Base-by-base conservation (phyloP, 2,329 filamentous ascomycete species). In the Fusarium setosum region DNA sequence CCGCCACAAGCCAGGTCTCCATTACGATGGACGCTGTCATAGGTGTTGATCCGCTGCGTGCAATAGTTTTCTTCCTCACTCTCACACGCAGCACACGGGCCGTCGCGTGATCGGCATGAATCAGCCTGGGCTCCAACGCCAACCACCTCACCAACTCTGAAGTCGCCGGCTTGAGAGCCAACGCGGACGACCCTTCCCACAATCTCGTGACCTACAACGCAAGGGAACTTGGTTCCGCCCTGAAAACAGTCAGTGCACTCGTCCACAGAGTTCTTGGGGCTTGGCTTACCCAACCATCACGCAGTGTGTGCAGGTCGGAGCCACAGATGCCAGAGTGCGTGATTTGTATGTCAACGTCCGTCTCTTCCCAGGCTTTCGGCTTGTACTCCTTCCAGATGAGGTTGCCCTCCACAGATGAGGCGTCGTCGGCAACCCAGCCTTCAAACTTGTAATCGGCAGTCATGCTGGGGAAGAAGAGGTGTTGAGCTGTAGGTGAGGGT, bases 311-410 rank as follows among this genome's bases (percentile, higher is more conserved):
- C 41, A 89, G 38, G 68, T 90, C 88, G 1, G 83, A 84, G 45
- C 86, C 88, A 73, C 88, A 91, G 69, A 90, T 83, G 60, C 88
- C 88, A 72, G 87, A 90, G 77, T 90, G 86, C 2, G 85, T 84
- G 66, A 91, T 77, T 72, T 86, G 80, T 68, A 91, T 87, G 73
- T 91, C 88, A 54, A 91, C 77, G 67, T 90, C 87, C 31, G 82
- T 85, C 73, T 90, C 88, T 48, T 87, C 84, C 86, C 87, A 90
- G 26, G 78, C 76, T 80, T 90, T 90, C 41, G 87, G 88, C 75
- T 87, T 80, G 59, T 85, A 90, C 61, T 84, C 75, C 32, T 76
- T 77, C 83, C 83, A 86, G 35, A 78, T 73, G 83, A 86, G 85
- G 54, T 85, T 85, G 56, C 83, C 84, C 4, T 85, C 70, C 56